Evolutionary conservation across 78 protist genomes (phyloP), one percentile per base, ranked within the genome.

Genomic region (Dictyostelium brefeldianum): DNA sequence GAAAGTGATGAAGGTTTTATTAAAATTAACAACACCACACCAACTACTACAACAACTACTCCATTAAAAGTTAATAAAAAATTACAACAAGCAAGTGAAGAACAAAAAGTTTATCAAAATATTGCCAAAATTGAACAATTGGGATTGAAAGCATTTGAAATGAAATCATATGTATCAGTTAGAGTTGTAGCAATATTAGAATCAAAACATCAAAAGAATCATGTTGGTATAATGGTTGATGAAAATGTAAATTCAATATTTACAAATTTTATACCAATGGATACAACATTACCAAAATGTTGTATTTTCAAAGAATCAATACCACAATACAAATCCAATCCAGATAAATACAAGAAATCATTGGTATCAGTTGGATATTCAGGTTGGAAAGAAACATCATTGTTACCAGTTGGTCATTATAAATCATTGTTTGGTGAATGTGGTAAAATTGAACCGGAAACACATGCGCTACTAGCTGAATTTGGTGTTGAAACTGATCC

Each of bases 371-470:
- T 78, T 14, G 53, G 29, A 22, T 82, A 82, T 70, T 14, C 29
- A 9, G 29, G 29, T 5, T 93, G 92, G 92, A 82, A 85, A 25
- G 83, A 81, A 7, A 51, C 81, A 48, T 69, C 89, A 11, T 41
- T 64, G 7, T 50, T 62, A 0, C 91, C 96, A 65, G 7, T 59
- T 25, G 94, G 92, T 70, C 17, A 20, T 22, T 93, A 85, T 57
- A 57, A 67, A 20, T 29, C 80, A 56, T 50, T 87, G 14, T 78
- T 82, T 69, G 97, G 97, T 3, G 94, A 90, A 51, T 89, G 91
- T 59, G 97, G 96, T 22, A 91, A 94, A 31, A 89, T 96, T 43
- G 95, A 94, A 41, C 96, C 96, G 5, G 97, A 96, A 79, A 96
- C 97, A 1, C n/a, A 47, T 36, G 95, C 96, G 4, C 22, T 93